Percentiles rank a stretch among this genome's conserved stretches.
Conservation (phyloP, 1,284 basidiomycete species). For the Microbotryum intermedium region DNA sequence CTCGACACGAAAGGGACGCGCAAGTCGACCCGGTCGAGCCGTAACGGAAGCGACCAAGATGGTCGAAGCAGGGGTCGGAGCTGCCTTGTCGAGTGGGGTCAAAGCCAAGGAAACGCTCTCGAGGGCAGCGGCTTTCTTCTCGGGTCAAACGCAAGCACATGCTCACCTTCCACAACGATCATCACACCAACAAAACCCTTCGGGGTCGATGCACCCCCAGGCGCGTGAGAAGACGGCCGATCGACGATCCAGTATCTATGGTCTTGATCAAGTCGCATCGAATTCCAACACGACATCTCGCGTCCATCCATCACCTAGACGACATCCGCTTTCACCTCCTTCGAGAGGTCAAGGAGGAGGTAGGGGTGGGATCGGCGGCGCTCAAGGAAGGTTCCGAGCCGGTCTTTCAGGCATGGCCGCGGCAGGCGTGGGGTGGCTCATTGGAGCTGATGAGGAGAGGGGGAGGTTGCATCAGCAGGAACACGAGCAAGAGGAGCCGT, state of each 20-base stretch:
- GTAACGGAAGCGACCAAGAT: background rate
- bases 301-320: background rate
- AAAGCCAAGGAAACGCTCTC: slow-evolving; percentile 14
- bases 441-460: slow-evolving; percentile 55
- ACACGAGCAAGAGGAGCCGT: no score
- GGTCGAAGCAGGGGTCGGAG: background rate
- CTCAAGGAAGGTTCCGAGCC: slow-evolving; percentile 42
- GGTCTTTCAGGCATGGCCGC: slow-evolving; percentile 52
- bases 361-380: slow-evolving; percentile 42
- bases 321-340: background rate
- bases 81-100: slow-evolving; percentile 8
- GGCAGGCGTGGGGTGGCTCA: slow-evolving; percentile 76
- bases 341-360: no score
- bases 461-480: background rate
- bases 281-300: background rate
- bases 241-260: background rate
- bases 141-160: background rate
- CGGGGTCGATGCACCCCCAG: no score
- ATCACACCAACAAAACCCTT: no score
- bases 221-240: no score
- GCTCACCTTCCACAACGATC: background rate
- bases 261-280: slow-evolving; percentile 4
- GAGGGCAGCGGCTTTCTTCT: slow-evolving; percentile 2
- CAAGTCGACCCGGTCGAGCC: background rate
- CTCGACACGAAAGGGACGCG: background rate